Evolutionary conservation across 2,329 filamentous ascomycete species (phyloP).

Genomic region (Cytospora chrysosperma): DNA sequence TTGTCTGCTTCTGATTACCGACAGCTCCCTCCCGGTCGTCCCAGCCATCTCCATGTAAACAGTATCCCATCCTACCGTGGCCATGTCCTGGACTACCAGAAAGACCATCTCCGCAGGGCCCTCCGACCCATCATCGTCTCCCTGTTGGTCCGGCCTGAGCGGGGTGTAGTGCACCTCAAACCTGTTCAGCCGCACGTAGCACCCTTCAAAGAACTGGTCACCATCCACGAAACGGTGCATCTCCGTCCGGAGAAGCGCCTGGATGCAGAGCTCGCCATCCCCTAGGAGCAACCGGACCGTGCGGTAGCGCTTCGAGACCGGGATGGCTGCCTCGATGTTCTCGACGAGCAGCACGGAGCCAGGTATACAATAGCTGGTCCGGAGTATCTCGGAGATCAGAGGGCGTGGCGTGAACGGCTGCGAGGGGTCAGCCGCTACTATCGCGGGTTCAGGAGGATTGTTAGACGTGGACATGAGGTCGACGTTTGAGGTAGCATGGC

Average conservation of each 20-base stretch:
- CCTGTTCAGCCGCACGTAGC: slow-evolving; percentile 47
- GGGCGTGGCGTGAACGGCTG: slow-evolving; percentile 35
- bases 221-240: slow-evolving; percentile 49
- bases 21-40: neutral
- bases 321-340: slow-evolving; percentile 25
- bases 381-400: slow-evolving; percentile 48
- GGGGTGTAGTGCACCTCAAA: slow-evolving; percentile 36
- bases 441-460: slow-evolving; percentile 7
- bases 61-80: slow-evolving; percentile 49
- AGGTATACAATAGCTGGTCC: slow-evolving; percentile 47
- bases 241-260: slow-evolving; percentile 47
- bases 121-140: neutral
- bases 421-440: slow-evolving; percentile 29
- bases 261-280: slow-evolving; percentile 55
- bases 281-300: slow-evolving; percentile 49
- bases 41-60: slow-evolving; percentile 34
- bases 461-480: slow-evolving; percentile 12
- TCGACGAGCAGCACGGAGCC: slow-evolving; percentile 50
- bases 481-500: slow-evolving; percentile 5
- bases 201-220: slow-evolving; percentile 46
- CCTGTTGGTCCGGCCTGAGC: slow-evolving; percentile 24
- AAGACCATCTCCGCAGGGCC: slow-evolving; percentile 39
- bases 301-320: slow-evolving; percentile 37
- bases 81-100: slow-evolving; percentile 45
- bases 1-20: neutral